phyloP scores from a whole-genome alignment of 805 yeast species.

The Candida verbasci region DNA sequence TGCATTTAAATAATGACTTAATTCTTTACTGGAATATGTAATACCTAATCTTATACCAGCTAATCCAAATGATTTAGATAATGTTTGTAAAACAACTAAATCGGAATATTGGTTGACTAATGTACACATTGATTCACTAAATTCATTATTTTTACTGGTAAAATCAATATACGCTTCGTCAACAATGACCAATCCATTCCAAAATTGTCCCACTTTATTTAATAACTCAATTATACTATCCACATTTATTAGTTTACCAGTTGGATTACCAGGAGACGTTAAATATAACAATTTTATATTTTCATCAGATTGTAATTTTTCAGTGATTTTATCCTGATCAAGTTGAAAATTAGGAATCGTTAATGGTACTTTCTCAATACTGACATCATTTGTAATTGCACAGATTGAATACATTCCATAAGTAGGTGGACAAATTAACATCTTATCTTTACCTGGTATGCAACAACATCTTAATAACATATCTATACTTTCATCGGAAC shows the following conservation, averaged over 20 bases:
- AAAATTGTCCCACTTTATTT: slow-evolving; percentile 41
- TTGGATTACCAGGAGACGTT: slow-evolving; percentile 97
- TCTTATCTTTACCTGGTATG: slow-evolving; percentile 74
- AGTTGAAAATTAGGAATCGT: slow-evolving; percentile 48
- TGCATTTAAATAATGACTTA: slow-evolving; percentile 70
- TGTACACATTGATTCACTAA: slow-evolving; percentile 53
- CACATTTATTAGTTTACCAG: slow-evolving; percentile 61
- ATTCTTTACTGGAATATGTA: slow-evolving; percentile 57
- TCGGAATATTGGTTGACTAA: slow-evolving; percentile 79
- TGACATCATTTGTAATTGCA: slow-evolving; percentile 86
- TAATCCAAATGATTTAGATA: slow-evolving; percentile 92
- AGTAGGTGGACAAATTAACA: slow-evolving; percentile 89
- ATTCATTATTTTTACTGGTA: slow-evolving; percentile 37
- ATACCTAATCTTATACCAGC: slow-evolving; percentile 93
- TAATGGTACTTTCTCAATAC: slow-evolving; percentile 69
- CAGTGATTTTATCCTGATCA: slow-evolving; percentile 51
- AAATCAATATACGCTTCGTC: slow-evolving; percentile 98
- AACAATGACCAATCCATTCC: slow-evolving; percentile 78
- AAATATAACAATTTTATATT: slow-evolving; percentile 71
- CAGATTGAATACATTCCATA: slow-evolving; percentile 96
- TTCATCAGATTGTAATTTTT: slow-evolving; percentile 50
- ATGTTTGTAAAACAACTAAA: slow-evolving; percentile 82
- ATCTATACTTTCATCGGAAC: slow-evolving; percentile 95
- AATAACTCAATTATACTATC: slow-evolving; percentile 34
- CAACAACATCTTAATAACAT: slow-evolving; percentile 81